These are phyloP conservation scores for Passalora sequoiae DNA, from an alignment of 2,329 filamentous ascomycete genomes.

Conservation along the genomic window DNA sequence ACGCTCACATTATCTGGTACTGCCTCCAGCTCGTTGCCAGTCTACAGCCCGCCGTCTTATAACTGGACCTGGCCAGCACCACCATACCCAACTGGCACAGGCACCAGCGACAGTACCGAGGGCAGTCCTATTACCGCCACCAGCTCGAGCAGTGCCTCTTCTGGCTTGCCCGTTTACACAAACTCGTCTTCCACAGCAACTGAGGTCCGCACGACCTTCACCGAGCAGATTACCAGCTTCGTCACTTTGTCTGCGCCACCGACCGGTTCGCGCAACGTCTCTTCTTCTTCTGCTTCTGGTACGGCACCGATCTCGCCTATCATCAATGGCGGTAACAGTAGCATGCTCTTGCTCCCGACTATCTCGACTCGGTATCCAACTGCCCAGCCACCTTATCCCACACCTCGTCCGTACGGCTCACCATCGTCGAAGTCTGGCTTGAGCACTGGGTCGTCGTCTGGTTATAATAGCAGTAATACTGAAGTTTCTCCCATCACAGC, in stretches of 20 bases:
- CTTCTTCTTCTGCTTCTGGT: not conserved
- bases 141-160: slow-evolving; percentile 1
- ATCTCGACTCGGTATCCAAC: not conserved
- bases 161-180: slow-evolving; percentile 2
- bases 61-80: slow-evolving; percentile 2
- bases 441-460: not conserved
- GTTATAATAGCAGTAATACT: not conserved
- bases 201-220: not conserved
- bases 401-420: not conserved
- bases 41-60: not conserved
- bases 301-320: not conserved
- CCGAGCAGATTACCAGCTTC: not conserved
- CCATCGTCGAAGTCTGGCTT: no score
- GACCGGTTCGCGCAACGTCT: not conserved
- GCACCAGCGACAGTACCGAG: slow-evolving; percentile 6
- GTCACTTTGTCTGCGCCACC: not conserved
- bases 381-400: not conserved
- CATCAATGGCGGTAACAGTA: not conserved
- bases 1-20: not conserved
- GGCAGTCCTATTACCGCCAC: slow-evolving; percentile 7
- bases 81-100: slow-evolving; percentile 2
- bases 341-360: not conserved
- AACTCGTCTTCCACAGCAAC: slow-evolving; percentile 1
- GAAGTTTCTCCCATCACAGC: not conserved
- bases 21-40: slow-evolving; percentile 5